Conservation (phyloP, 2,329 filamentous ascomycete species). For the Neobulgaria alba region DNA sequence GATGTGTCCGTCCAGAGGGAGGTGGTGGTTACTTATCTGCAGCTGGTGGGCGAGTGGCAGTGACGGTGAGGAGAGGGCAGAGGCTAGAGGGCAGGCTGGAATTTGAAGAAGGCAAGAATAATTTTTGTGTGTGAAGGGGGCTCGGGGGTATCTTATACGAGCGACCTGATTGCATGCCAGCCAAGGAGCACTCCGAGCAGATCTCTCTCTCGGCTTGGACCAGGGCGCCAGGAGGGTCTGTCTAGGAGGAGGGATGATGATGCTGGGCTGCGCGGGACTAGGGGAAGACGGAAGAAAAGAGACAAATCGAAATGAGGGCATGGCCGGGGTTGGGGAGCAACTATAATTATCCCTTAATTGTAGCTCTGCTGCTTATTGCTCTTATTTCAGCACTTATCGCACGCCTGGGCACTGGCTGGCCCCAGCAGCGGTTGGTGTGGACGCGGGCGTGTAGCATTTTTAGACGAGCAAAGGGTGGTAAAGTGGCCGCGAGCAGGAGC, state of each 20-base stretch:
- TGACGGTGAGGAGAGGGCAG: too few relatives aligned
- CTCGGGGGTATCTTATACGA: constrained; percentile 25
- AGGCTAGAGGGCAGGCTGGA: constrained; percentile 6
- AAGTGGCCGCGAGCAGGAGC: background rate
- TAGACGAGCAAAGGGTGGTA: background rate
- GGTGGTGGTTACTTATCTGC: background rate
- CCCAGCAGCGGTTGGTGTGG: background rate
- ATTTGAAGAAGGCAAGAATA: constrained; percentile 13
- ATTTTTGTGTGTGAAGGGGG: constrained; percentile 21
- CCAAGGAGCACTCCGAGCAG: constrained; percentile 14
- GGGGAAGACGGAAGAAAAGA: constrained; percentile 24
- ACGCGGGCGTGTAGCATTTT: background rate
- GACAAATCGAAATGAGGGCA: constrained; percentile 24
- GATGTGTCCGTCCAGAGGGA: too few relatives aligned
- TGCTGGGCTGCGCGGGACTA: constrained; percentile 19
- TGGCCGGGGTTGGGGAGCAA: background rate
- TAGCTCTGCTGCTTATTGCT: background rate
- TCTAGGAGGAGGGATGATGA: constrained; percentile 17
- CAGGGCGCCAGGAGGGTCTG: constrained; percentile 3
- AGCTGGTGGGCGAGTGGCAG: background rate
- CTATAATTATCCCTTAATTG: background rate
- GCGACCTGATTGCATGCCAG: constrained; percentile 21
- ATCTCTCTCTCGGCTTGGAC: too few relatives aligned
- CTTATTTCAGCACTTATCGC: background rate
- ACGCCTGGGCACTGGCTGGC: background rate